Evolutionary conservation across 139 green algal genomes (phyloP), one percentile per base, ranked within the genome.

Genomic region (Tetradesmus lagerheimii): DNA sequence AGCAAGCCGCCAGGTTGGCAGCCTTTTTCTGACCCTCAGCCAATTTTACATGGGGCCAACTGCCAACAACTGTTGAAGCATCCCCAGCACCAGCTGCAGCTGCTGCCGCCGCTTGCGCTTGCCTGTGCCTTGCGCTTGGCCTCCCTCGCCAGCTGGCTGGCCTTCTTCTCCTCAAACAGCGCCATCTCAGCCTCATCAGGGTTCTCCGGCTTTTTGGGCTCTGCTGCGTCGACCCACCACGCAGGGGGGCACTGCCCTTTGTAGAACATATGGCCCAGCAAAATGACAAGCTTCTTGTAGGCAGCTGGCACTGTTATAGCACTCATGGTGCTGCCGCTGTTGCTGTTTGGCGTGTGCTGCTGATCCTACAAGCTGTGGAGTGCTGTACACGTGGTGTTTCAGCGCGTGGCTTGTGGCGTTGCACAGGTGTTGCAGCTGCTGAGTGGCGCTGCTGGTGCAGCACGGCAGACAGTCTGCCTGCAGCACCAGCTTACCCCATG

Each of bases 191-290:
- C 71, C 8, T 62, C 64, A 34, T 38, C 83, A 39, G 71, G 62
- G 14, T 39, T 80, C 20, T 89, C 71, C 38, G 38, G 77, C 64
- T 89, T 89, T n/a, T 89, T 89, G 15, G 71, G 85, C 15, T 89
- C 71, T 77, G 85, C 43, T 81, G 85, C 85, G 66, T 89, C 85
- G 6, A 89, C 41, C 85, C 85, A 84, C 85, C 85, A 84, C 27
- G 71, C 45, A 4, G 90, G 90, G 20, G 90, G 90, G 53, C 78
- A 87, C 64, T 90, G 76, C 31, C 64, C 85, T 31, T 41, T 62
- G 41, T 92, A 92, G 79, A 92, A 92, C 45, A 87, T 67, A 29
- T 85, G 79, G 6, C 74, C 90, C 35, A 92, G 62, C 62, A 92
- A 27, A 6, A 53, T 84, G 0, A 92, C 85, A 1, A 92, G 85